Conservation (phyloP, 805 yeast genomes). For the Saturnispora serradocipensis region DNA sequence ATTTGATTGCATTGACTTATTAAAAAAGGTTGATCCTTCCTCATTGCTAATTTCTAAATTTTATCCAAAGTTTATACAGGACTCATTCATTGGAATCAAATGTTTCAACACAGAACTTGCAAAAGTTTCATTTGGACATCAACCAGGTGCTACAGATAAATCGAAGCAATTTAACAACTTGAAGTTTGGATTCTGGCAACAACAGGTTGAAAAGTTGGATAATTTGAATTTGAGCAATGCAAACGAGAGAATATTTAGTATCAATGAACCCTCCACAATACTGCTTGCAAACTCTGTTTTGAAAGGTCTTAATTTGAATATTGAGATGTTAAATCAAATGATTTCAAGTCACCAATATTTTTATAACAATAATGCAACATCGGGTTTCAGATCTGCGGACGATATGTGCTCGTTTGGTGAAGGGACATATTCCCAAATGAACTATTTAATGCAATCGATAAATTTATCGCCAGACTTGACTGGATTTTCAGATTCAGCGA, state of each 20-base stretch:
- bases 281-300: conserved; percentile 45
- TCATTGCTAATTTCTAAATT: conserved; percentile 60
- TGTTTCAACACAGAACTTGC: conserved; percentile 56
- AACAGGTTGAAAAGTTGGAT: conserved; percentile 41
- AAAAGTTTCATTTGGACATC: conserved; percentile 22
- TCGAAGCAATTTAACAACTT: conserved; percentile 34
- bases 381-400: conserved; percentile 34
- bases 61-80: conserved; percentile 54
- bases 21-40: conserved; percentile 48
- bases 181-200: conserved; percentile 71
- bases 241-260: conserved; percentile 27
- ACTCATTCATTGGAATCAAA: conserved; percentile 52
- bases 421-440: conserved; percentile 66
- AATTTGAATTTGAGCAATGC: conserved; percentile 15
- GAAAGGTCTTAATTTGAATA: conserved; percentile 41
- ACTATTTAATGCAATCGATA: conserved; percentile 54
- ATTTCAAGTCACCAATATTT: conserved; percentile 50
- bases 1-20: conserved; percentile 36
- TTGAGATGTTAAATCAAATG: conserved; percentile 48
- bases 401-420: conserved; percentile 71
- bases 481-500: conserved; percentile 37
- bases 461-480: conserved; percentile 48
- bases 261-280: conserved; percentile 52
- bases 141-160: conserved; percentile 26
- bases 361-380: conserved; percentile 37